These are phyloP conservation scores for Raffaelea albimanens DNA, from an alignment of 2,329 filamentous ascomycete species.

Conservation along the genomic window DNA sequence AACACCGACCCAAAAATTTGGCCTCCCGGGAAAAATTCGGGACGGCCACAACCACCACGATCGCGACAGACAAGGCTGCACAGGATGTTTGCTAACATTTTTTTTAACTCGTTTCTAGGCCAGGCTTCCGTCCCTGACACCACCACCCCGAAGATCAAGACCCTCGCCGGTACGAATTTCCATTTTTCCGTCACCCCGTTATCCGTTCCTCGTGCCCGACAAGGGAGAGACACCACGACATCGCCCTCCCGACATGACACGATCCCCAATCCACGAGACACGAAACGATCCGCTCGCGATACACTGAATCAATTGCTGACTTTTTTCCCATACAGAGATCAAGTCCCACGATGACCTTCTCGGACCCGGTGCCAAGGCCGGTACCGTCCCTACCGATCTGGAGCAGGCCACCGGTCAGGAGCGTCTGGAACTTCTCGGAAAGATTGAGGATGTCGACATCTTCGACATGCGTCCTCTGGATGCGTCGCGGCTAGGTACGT, in stretches of 20 bases:
- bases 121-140: conserved; percentile 11
- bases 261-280: too few relatives aligned
- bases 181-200: background rate
- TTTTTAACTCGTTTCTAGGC: background rate
- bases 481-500: conserved; percentile 69
- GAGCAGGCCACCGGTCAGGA: conserved; percentile 96
- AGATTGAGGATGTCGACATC: conserved; percentile 96
- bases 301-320: too few relatives aligned
- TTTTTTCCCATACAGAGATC: too few relatives aligned
- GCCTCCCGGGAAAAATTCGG: background rate
- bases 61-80: too few relatives aligned
- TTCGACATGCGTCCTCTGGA: conserved; percentile 98
- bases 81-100: background rate
- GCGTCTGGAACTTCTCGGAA: conserved; percentile 96
- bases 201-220: background rate
- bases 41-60: background rate
- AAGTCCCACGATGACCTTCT: conserved; percentile 73
- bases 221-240: too few relatives aligned
- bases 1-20: too few relatives aligned
- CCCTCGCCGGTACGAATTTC: conserved; percentile 33
- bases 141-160: conserved; percentile 25
- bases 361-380: conserved; percentile 69
- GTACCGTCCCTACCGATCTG: conserved; percentile 84
- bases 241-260: too few relatives aligned
- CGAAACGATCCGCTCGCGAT: too few relatives aligned